Evolutionary conservation across 202 grass and related monocot genomes (phyloP).

Genomic region (Panicum hallii): DNA sequence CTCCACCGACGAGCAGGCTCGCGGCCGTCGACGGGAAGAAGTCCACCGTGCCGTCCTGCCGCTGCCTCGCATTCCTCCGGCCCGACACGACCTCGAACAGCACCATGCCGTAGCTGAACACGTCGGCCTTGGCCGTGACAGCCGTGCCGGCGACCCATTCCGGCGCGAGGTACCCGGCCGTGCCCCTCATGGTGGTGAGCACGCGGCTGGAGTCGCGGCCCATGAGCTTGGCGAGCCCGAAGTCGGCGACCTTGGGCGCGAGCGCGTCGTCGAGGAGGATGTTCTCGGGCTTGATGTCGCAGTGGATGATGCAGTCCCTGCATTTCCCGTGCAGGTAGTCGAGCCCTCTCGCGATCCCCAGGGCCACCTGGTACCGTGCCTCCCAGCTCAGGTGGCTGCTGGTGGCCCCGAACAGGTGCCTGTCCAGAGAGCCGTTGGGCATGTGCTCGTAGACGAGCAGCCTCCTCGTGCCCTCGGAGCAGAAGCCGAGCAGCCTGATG

Average conservation of each 20-base stretch:
- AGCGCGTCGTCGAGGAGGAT: conserved; percentile 60
- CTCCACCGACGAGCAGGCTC: conserved; percentile 43
- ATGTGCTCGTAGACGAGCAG: conserved; percentile 80
- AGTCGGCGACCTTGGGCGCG: conserved; percentile 52
- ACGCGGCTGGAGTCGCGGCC: conserved; percentile 88
- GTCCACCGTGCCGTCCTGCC: conserved; percentile 23
- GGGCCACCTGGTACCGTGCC: conserved; percentile 53
- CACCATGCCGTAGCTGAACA: conserved; percentile 78
- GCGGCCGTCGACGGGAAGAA: conserved; percentile 66
- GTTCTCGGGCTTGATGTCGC: conserved; percentile 85
- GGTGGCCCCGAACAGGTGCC: conserved; percentile 43
- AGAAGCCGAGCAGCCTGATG: conserved; percentile 64
- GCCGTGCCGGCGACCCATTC: conserved; percentile 64
- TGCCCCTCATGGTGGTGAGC: conserved; percentile 74
- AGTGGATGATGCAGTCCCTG: conserved; percentile 77
- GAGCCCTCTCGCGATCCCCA: conserved; percentile 52
- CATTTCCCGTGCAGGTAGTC: conserved; percentile 67
- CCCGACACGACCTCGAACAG: conserved; percentile 68
- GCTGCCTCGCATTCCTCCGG: conserved; percentile 51
- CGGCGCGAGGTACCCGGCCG: conserved; percentile 73
- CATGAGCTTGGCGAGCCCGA: conserved; percentile 61
- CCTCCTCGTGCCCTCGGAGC: conserved; percentile 44
- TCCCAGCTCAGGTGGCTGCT: conserved; percentile 46
- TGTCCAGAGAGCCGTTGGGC: conserved; percentile 57
- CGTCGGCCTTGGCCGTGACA: conserved; percentile 65